Base-by-base conservation (phyloP, 2,329 filamentous ascomycete genomes). In the Ophiostoma pallidulum region DNA sequence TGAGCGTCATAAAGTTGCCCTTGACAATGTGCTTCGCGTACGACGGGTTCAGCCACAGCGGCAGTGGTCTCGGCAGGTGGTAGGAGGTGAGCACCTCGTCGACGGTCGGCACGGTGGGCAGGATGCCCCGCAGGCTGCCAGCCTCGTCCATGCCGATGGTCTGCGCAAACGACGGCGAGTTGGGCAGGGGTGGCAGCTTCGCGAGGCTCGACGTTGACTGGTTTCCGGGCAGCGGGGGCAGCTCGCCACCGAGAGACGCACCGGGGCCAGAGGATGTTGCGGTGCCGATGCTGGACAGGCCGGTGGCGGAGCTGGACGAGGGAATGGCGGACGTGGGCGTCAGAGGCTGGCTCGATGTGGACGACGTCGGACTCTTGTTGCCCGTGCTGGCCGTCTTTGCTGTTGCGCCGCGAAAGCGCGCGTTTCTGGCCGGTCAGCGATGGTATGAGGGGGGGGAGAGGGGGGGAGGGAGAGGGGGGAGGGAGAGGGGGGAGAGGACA, bases 1-100 rank as follows among this genome's bases (percentile, higher is more conserved):
- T 94, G 51, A 97, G 69, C 10, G 91, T 96, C 83, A 95, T 88
- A 63, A 97, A 96, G 70, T 96, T 97, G 51, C 91, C 91, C 71
- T 91, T 94, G 60, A 96, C 90, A 55, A 95, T 94, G 60, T 94
- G 81, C 62, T 84, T 86, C 47, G 85, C 82, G 62, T 86, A 84
- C 52, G 79, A 70, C 48, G 83, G 75, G 59, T 86, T 83, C 59
- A 89, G 78, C 80, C 86, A 89, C 52, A 86, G 69, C 14, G 86
- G 86, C 51, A 80, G 70, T 28, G 78, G 77, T 35, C 78, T 74
- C 50, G 82, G 82, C 51, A 86, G 70, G 56, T 82, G 78, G 60
- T 81, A 82, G 12, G 70, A 70, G 56, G 69, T 69, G 54, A 82
- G 71, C 44, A 76, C 63, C 48, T 78, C 75, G 57, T 82, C 76